Base-by-base conservation (phyloP, 805 yeast species). In the Metschnikowia lochheadii region DNA sequence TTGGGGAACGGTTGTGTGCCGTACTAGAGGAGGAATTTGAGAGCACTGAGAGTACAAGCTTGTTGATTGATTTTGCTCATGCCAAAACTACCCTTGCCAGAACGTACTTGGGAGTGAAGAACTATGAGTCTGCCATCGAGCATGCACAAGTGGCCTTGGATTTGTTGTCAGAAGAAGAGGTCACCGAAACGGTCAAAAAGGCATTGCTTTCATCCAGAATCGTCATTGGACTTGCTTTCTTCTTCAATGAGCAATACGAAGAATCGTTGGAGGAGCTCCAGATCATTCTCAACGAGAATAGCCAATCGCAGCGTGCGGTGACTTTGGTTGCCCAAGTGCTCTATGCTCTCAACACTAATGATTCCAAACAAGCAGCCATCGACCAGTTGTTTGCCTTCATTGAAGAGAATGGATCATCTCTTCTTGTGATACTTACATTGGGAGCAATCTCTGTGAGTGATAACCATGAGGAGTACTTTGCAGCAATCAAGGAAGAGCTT, bases 361-460 rank as follows among this genome's bases (percentile, higher is more conserved):
- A 87, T 5, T 82, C 94, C 1, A 84, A 82, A 51, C 85, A 83
- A 55, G 91, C 90, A 1, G 96, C 97, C 0, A 62, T 87, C 43
- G 96, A 90, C 58, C 96, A 89, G 64, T 67, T 92, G 40, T 85
- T 87, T 57, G 75, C 78, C 21, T 81, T 77, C 58, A 80, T 90
- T 38, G 84, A 79, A 52, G 72, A 69, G 3, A 66, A 78, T 50
- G 96, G 96, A 0, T 73, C 87, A 1, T 81, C 90, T 2, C 67
- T 89, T 42, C 61, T 81, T 21, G 81, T 87, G 1, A 84, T 88
- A 0, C 66, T 91, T 51, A 80, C 89, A 1, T 72, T 92, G 39
- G 97, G 96, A 4, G 90, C 95, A 0, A 82, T 92, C 20, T 76
- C 88, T 0, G 75, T 94, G 2, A 72, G 83, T 8, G 87, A 89